phyloP scores from a whole-genome alignment of 139 green algal species.

The Eudorina sp. region DNA sequence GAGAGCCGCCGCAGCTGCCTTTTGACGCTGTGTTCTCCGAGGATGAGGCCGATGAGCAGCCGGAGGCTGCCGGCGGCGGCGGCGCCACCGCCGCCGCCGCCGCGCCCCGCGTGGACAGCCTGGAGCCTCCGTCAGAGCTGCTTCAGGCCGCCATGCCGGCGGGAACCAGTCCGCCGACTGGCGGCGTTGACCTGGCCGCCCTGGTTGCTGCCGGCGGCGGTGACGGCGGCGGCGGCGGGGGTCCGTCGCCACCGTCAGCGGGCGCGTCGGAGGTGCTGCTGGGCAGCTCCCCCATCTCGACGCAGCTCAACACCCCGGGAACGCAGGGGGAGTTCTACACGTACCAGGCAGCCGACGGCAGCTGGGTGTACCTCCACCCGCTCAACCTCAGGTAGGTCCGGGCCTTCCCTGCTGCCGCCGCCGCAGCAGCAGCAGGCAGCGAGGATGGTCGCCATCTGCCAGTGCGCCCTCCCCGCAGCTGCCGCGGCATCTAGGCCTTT shows the following conservation, averaged over 20 bases:
- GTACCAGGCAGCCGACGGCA: constrained; percentile 74
- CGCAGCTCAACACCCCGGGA: constrained; percentile 51
- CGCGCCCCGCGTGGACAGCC: neutral
- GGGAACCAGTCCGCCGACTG: neutral
- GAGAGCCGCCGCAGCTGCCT: constrained; percentile 17
- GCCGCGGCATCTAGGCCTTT: too few species aligned
- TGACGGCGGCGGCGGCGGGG: neutral
- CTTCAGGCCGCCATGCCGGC: neutral
- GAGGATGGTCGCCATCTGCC: too few species aligned
- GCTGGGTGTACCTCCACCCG: constrained; percentile 85
- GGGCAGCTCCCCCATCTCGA: constrained; percentile 60
- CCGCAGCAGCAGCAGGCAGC: too few species aligned
- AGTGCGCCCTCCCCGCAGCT: too few species aligned
- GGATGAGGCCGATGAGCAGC: constrained; percentile 55
- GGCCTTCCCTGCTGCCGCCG: too few species aligned
- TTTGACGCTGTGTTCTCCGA: constrained; percentile 69
- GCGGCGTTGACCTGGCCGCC: neutral
- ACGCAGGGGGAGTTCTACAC: constrained; percentile 52
- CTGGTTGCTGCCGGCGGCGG: too few species aligned
- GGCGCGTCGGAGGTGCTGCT: constrained; percentile 37
- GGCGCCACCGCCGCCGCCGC: neutral
- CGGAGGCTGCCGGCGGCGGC: neutral
- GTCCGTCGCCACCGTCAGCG: neutral
- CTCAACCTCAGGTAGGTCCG: constrained; percentile 72
- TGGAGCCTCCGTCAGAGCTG: neutral